These are phyloP conservation scores for Hansenula sp. DNA, from an alignment of 1,139 yeast genomes.

Conservation along the genomic window DNA sequence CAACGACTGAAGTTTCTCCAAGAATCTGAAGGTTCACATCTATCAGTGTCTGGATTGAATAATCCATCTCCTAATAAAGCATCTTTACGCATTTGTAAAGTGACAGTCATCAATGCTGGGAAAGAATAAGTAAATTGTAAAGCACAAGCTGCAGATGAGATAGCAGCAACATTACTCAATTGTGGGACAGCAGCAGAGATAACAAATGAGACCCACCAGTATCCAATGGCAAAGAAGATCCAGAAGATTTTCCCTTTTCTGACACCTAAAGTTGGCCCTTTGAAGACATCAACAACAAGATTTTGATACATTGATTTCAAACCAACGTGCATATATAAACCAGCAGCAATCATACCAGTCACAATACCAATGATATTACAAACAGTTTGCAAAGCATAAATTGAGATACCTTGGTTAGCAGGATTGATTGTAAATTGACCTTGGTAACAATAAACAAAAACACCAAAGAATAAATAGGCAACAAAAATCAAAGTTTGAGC, in stretches of 20 bases:
- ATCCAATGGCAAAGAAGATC: conserved; percentile 30
- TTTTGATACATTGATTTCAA: conserved; percentile 37
- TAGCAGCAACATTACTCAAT: conserved; percentile 40
- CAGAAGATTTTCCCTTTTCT: conserved; percentile 31
- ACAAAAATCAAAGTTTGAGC: conserved; percentile 38
- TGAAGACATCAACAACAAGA: conserved; percentile 29
- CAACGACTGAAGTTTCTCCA: conserved; percentile 31
- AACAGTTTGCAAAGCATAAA: conserved; percentile 36
- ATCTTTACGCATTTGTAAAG: conserved; percentile 31
- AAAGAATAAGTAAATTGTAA: conserved; percentile 42
- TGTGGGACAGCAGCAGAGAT: conserved; percentile 54
- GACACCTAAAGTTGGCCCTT: conserved; percentile 31
- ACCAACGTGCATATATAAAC: conserved; percentile 40
- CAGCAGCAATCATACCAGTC: conserved; percentile 39
- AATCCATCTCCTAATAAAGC: conserved; percentile 30
- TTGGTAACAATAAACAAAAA: conserved; percentile 37
- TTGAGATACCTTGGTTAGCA: conserved; percentile 37
- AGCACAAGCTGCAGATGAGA: conserved; percentile 48
- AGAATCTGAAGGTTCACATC: conserved; percentile 28
- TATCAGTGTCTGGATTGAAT: conserved; percentile 27
- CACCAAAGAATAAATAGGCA: conserved; percentile 35
- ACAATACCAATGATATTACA: conserved; percentile 33
- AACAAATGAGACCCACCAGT: conserved; percentile 40
- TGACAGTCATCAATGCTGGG: conserved; percentile 35
- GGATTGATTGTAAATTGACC: conserved; percentile 39